These are phyloP conservation scores for Nigrospora oryzae DNA, from an alignment of 2,329 filamentous ascomycete genomes.

Conservation along the genomic window DNA sequence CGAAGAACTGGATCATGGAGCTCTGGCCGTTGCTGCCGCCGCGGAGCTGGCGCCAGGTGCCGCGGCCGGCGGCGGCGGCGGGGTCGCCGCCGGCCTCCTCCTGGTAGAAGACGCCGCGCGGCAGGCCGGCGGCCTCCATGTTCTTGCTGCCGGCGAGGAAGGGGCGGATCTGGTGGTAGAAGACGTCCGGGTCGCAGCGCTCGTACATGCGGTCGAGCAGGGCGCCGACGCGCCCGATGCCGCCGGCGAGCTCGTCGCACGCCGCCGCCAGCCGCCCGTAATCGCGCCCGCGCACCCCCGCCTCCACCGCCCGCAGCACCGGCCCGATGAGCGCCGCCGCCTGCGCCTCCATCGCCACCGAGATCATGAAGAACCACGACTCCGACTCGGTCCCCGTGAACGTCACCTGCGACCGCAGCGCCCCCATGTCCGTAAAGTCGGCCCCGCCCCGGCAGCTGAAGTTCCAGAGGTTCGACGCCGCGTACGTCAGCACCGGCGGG, in stretches of 20 bases:
- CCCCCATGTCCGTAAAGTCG: slow-evolving; percentile 57
- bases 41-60: slow-evolving; percentile 67
- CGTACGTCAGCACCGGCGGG: slow-evolving; percentile 85
- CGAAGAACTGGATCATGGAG: slow-evolving; percentile 88
- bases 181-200: slow-evolving; percentile 75
- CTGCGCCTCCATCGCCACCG: slow-evolving; percentile 80
- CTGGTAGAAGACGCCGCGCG: slow-evolving; percentile 69
- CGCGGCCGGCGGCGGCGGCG: slow-evolving; percentile 59
- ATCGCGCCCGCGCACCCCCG: slow-evolving; percentile 50
- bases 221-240: slow-evolving; percentile 58
- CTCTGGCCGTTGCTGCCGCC: slow-evolving; percentile 92
- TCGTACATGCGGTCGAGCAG: slow-evolving; percentile 83
- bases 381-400: slow-evolving; percentile 87
- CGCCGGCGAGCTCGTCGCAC: slow-evolving; percentile 55
- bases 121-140: slow-evolving; percentile 77
- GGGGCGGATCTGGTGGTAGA: slow-evolving; percentile 82
- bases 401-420: slow-evolving; percentile 65
- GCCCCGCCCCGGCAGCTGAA: slow-evolving; percentile 46
- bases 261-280: slow-evolving; percentile 51
- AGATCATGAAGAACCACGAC: slow-evolving; percentile 90
- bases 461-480: slow-evolving; percentile 84
- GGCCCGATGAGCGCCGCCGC: slow-evolving; percentile 67
- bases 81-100: neutral
- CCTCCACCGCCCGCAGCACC: slow-evolving; percentile 69
- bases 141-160: slow-evolving; percentile 89